These are phyloP conservation scores for Podosphaera xanthii DNA, from an alignment of 2,329 filamentous ascomycete species.

Conservation along the genomic window DNA sequence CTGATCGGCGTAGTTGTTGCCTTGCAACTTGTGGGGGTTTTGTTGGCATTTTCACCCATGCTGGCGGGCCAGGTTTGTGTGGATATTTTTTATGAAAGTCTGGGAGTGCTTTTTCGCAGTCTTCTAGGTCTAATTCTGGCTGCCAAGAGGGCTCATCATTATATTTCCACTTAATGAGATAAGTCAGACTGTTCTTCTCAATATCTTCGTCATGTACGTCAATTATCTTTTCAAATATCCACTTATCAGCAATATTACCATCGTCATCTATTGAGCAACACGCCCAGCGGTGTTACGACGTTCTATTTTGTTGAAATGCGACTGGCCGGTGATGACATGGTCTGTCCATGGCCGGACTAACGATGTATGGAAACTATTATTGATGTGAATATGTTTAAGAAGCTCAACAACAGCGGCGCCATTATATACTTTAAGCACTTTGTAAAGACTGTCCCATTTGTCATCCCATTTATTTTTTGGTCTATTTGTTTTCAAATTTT, in stretches of 20 bases:
- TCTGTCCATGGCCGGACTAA: not conserved
- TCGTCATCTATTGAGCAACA: constrained; percentile 1
- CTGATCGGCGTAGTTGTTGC: not conserved
- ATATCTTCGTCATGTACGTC: constrained; percentile 38
- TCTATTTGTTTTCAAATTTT: constrained; percentile 1
- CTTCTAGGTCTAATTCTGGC: too few relatives aligned
- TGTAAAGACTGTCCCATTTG: not conserved
- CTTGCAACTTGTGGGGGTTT: not conserved
- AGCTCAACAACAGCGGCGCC: not conserved
- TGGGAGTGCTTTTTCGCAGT: too few relatives aligned
- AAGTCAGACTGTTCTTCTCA: not conserved
- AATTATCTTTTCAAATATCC: not conserved
- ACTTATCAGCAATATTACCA: constrained; percentile 1
- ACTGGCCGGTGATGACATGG: not conserved
- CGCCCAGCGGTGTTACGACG: not conserved
- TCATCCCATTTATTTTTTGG: constrained; percentile 1
- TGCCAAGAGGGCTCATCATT: too few relatives aligned
- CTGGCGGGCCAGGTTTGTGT: not conserved
- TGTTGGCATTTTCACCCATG: not conserved
- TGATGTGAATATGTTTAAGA: not conserved
- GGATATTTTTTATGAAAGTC: too few relatives aligned
- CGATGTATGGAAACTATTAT: constrained; percentile 1
- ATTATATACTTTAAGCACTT: not conserved
- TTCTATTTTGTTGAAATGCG: too few relatives aligned
- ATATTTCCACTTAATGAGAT: not conserved